Evolutionary conservation across 2,329 filamentous ascomycete species (phyloP).

Genomic region (Capronia epimyces): DNA sequence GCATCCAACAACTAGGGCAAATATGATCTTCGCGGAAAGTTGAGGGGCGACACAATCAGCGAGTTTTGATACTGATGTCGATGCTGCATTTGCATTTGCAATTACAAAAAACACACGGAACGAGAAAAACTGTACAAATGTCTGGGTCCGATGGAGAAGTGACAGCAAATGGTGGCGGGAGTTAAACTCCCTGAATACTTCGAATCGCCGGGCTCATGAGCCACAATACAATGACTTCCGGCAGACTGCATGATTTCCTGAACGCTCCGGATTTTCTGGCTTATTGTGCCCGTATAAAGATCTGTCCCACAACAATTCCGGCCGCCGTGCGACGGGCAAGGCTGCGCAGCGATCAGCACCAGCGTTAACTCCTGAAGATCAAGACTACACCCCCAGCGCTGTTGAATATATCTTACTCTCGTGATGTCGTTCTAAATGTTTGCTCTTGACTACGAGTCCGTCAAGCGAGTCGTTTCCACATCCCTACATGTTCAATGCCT

Average conservation of each 20-base stretch:
- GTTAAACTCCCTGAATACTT: too few relatives aligned
- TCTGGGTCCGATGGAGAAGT: not conserved
- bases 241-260: too few relatives aligned
- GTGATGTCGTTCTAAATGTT: not conserved
- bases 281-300: too few relatives aligned
- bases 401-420: not conserved
- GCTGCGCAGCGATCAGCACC: too few relatives aligned
- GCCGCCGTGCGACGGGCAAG: too few relatives aligned
- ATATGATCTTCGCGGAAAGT: constrained; percentile 78
- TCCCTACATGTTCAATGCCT: constrained; percentile 76
- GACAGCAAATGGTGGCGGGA: too few relatives aligned
- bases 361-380: too few relatives aligned
- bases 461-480: constrained; percentile 56
- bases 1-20: constrained; percentile 60
- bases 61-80: constrained; percentile 57
- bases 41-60: constrained; percentile 73
- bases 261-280: too few relatives aligned
- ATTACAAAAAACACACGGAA: not conserved
- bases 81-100: not conserved
- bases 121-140: constrained; percentile 17
- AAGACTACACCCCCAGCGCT: not conserved
- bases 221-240: too few relatives aligned
- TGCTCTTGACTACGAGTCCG: not conserved
- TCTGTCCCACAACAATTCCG: too few relatives aligned
- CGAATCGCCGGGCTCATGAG: too few relatives aligned